Base-by-base conservation (phyloP, 345 rosid species). In the Arabidopsis suecica region DNA sequence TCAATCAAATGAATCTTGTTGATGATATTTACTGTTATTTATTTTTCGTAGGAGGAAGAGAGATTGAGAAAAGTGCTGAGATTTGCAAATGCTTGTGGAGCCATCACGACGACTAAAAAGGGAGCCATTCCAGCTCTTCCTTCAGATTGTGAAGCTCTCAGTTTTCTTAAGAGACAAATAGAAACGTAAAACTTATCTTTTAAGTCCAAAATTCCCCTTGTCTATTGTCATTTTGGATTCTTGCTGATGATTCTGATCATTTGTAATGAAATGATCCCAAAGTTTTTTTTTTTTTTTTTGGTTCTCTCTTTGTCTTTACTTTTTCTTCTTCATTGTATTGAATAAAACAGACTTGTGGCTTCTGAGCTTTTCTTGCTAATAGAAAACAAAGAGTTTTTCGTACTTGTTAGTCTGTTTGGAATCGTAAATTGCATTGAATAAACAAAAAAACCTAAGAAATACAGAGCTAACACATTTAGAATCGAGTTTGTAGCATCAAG, bases 111-210 rank as follows among this genome's bases (percentile, higher is more conserved):
- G 3, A 93, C 93, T 68, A 89, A 89, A 55, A 93, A 93, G 74
- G 99, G 99, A 60, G 99, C 99, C 40, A 93, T 95, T 59, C 97
- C 96, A 7, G 97, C 99, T 59, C 97, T 95, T 34, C 99, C 98
- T 2, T 50, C 83, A 0, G 67, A 80, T 56, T 20, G 81, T 4
- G 97, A 87, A 32, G 96, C 63, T 73, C 86, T 80, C 54, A n/a
- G 61, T 55, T 78, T 88, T 57, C 61, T 89, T 57, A 61, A 50
- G 82, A 6, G 83, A 78, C 77, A 72, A 66, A 1, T 30, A 69
- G 65, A 79, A 11, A 9, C 25, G 13, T 23, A 0, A n/a, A 60
- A 38, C 61, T 36, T 41, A 30, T 61, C 47, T 55, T 11, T 10
- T 4, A 4, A 44, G 13, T 34, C 8, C 36, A 37, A 9, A 40